Evolutionary conservation across 139 green algal genomes (phyloP), one percentile per base, ranked within the genome.

Genomic region (Choricystis sp.): DNA sequence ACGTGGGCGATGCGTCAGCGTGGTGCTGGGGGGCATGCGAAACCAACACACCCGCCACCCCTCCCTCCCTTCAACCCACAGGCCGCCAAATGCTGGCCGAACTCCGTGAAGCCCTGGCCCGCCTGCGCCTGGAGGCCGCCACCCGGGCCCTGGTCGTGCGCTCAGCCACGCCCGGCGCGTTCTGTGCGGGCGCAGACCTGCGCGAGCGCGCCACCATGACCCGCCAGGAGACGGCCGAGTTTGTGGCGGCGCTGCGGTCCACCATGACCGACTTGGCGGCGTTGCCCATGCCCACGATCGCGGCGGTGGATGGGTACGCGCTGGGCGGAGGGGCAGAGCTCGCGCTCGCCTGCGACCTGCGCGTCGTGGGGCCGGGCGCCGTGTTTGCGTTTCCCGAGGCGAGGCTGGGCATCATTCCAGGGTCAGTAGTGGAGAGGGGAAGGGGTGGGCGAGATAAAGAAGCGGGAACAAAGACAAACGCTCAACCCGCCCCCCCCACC

Each of bases 271-370:
- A 76, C 26, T 59, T 91, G 57, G 78, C 82, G 67, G 62, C 24
- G 22, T 64, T 79, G 61, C 72, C 76, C 28, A 72, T 78, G 60
- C 78, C 75, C 23, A 84, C 66, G 0, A 62, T 78, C 27, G 75
- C 71, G 19, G 60, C 66, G 31, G 29, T 76, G 3, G 59, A 77
- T 62, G 75, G 72, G 3, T 60, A 63, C 59, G 88, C 88, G 0
- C 72, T 94, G 40, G 88, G 88, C 2, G 83, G 84, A 2, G 88
- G 88, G 0, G 77, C 82, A 28, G 88, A 95, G 79, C 78, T 95
- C 67, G 85, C 88, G 2, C 79, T 95, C 21, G 73, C 85, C 3
- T 86, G 79, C 64, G 88, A 95, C 71, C 64, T 95, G 1, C 72
- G 87, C 1, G 72, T 91, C 2, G 64, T 68, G 16, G 70, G 73